A percentile compares a stretch with the other conserved stretches of the same genome.
phyloP scores from a whole-genome alignment of 163 green algal species.

The Coccomyxa subellipsoidea region DNA sequence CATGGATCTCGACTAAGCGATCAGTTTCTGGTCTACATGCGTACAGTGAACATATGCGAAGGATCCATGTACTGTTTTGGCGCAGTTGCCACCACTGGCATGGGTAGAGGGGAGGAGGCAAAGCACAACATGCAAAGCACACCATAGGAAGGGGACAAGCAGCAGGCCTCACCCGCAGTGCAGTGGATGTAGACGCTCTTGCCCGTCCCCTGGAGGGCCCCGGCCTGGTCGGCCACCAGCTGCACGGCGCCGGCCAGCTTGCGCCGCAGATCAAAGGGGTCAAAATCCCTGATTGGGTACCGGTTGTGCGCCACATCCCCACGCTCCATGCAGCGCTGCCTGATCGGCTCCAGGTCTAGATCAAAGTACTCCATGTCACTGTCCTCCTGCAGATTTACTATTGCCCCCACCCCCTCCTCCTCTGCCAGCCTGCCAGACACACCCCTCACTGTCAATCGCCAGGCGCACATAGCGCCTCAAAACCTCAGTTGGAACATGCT shows the following conservation, averaged over 20 bases:
- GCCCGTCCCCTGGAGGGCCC: conserved; percentile 30
- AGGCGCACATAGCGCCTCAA: not conserved
- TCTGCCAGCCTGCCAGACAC: conserved; percentile 54
- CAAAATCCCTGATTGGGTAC: conserved; percentile 83
- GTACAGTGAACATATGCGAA: too few species aligned
- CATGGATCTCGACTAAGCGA: too few species aligned
- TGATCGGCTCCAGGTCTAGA: conserved; percentile 77
- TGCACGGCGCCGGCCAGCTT: conserved; percentile 59
- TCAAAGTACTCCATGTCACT: conserved; percentile 87
- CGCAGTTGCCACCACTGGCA: too few species aligned
- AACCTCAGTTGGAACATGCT: not conserved
- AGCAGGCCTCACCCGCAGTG: conserved; percentile 61
- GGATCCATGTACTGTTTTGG: too few species aligned
- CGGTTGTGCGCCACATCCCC: conserved; percentile 74
- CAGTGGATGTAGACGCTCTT: conserved; percentile 88
- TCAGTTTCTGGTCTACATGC: too few species aligned
- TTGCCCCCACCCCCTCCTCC: conserved; percentile 65
- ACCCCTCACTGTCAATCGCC: not conserved
- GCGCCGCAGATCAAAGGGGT: conserved; percentile 81
- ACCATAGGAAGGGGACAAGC: not conserved
- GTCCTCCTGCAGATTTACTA: conserved; percentile 88
- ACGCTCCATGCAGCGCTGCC: conserved; percentile 45
- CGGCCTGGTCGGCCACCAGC: conserved; percentile 44
- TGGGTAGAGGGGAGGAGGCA: too few species aligned
- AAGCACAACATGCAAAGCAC: too few species aligned